phyloP scores from a whole-genome alignment of 257 asterid species.

The Osmanthus fragrans region DNA sequence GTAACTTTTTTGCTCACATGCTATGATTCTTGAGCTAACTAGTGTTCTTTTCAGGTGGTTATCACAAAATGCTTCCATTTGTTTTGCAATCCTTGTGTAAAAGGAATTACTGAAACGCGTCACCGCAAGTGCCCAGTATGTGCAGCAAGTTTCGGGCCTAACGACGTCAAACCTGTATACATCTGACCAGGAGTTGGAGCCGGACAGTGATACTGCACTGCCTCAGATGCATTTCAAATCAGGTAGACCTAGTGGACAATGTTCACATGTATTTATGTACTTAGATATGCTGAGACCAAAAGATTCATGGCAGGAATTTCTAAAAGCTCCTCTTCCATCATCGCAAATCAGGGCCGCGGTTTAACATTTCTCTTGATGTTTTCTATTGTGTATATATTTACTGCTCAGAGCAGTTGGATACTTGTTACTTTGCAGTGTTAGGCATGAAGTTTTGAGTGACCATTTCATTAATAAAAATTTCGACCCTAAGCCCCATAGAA shows the following conservation, averaged over 20 bases:
- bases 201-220: slow-evolving; percentile 15
- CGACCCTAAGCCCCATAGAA: slow-evolving; percentile 12
- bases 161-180: slow-evolving; percentile 90
- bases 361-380: slow-evolving; percentile 2
- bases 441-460: not conserved
- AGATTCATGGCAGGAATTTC: slow-evolving; percentile 20
- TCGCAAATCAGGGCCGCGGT: slow-evolving; percentile 20
- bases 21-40: not conserved
- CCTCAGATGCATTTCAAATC: slow-evolving; percentile 17
- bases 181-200: slow-evolving; percentile 51
- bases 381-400: slow-evolving; percentile 20
- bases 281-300: slow-evolving; percentile 30
- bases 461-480: not conserved
- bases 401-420: slow-evolving; percentile 25
- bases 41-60: slow-evolving; percentile 64
- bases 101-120: slow-evolving; percentile 65
- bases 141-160: slow-evolving; percentile 78
- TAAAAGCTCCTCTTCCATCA: slow-evolving; percentile 23
- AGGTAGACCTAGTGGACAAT: slow-evolving; percentile 22
- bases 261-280: slow-evolving; percentile 26
- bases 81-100: slow-evolving; percentile 87
- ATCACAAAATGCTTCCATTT: slow-evolving; percentile 95
- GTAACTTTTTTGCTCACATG: not conserved
- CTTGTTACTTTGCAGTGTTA: slow-evolving; percentile 24
- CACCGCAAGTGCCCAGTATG: slow-evolving; percentile 96